Evolutionary conservation across 352 stramenopile species (phyloP), one percentile per base, ranked within the genome.

Genomic region (Pythium scleroteichum): DNA sequence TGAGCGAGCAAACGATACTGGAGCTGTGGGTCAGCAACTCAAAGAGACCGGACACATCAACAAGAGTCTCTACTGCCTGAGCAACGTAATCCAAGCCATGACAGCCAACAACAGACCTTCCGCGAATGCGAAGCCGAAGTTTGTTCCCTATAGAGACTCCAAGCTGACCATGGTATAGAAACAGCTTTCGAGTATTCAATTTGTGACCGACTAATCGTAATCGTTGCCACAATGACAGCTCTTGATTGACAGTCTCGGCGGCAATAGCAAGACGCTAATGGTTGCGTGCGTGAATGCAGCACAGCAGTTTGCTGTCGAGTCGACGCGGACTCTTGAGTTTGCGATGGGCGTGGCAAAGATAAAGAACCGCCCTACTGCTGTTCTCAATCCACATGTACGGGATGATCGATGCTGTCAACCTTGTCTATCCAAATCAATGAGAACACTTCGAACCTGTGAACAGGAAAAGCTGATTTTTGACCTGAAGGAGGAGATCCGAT

Each of bases 271-370:
- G 64, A 92, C 82, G 13, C 73, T 92, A 12, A 92, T 92, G 82
- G 66, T 92, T 13, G 82, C 79, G n/a, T 92, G 82, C 23, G 82
- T 92, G 24, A 87, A 90, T 51, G 56, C 69, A 0, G 69, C 72
- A 12, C 68, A 76, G 5, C 66, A 84, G 42, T 92, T 90, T 59
- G 61, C 74, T 16, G 73, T 68, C 23, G 82, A 92, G 49, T 88
- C 82, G 3, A 76, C 70, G 17, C 78, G 79, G 16, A 92, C 82
- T 35, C 75, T 92, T 26, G 78, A 90, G 61, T 92, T 92, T 44
- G 79, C 82, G 10, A 92, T 92, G 79, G 82, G 82, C 9, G 82
- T 92, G 32, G 82, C 79, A 20, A 88, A 87, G 62, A 92, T 92
- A 61, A 89, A 87, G 57, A 92, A 92, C 45, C 74, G 66, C 0